Evolutionary conservation across 345 rosid genomes (phyloP).

Genomic region (Sisymbrium altissimum): DNA sequence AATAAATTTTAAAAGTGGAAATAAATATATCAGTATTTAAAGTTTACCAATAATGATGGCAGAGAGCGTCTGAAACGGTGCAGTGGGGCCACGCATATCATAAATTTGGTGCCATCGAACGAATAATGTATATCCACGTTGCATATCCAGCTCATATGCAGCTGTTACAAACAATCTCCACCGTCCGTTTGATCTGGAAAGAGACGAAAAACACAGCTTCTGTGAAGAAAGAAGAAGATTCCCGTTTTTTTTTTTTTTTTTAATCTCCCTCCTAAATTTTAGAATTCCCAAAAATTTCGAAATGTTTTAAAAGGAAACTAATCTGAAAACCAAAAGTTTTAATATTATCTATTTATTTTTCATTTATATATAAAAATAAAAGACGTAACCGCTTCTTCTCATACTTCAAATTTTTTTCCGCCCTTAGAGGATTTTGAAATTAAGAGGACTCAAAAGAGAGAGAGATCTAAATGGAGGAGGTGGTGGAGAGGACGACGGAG

Average conservation of each 20-base stretch:
- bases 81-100: slow-evolving; percentile 22
- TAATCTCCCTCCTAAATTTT: slow-evolving; percentile 23
- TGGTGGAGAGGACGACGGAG: slow-evolving; percentile 15
- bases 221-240: slow-evolving; percentile 9
- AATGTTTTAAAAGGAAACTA: neutral
- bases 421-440: neutral
- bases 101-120: neutral
- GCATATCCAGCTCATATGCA: slow-evolving; percentile 14
- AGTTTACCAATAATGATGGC: slow-evolving; percentile 14
- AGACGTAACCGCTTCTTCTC: slow-evolving; percentile 29
- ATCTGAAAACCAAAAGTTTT: neutral
- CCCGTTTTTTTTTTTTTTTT: neutral
- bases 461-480: slow-evolving; percentile 28
- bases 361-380: slow-evolving; percentile 8
- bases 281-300: slow-evolving; percentile 3
- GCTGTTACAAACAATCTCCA: neutral
- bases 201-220: slow-evolving; percentile 21
- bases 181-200: slow-evolving; percentile 23
- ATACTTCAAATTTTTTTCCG: neutral
- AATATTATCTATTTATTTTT: neutral
- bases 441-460: neutral
- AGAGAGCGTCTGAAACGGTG: slow-evolving; percentile 36
- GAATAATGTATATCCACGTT: neutral
- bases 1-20: neutral
- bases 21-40: neutral